Conservation (phyloP, 495 filamentous ascomycete species). For the Neurospora intermedia region DNA sequence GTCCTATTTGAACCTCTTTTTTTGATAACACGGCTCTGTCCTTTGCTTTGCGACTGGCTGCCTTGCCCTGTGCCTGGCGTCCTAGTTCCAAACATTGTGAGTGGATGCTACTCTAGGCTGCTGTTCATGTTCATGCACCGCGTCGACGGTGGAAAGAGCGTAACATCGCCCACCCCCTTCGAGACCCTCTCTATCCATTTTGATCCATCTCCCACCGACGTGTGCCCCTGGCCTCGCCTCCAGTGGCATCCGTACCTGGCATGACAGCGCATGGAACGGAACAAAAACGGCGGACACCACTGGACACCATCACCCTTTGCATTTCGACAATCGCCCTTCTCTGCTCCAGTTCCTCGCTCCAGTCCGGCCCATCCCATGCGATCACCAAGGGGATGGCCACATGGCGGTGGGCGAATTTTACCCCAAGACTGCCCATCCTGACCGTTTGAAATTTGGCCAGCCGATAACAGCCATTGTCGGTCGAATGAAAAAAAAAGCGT, state of each 20-base stretch:
- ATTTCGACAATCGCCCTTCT: background rate
- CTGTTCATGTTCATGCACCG: background rate
- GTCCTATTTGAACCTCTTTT: background rate
- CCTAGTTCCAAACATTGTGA: background rate
- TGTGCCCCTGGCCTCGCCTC: background rate
- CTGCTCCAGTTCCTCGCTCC: background rate
- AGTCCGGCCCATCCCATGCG: background rate
- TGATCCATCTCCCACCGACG: background rate
- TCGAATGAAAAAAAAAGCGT: background rate
- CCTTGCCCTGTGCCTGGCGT: background rate
- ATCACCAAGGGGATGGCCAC: background rate
- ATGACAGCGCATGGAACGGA: background rate
- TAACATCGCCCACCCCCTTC: background rate
- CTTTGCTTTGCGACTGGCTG: background rate
- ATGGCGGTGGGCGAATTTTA: background rate
- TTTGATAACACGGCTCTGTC: background rate
- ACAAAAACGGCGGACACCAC: background rate
- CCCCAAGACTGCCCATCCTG: background rate
- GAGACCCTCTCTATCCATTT: background rate
- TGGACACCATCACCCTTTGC: background rate
- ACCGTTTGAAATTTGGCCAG: background rate
- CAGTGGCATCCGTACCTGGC: background rate
- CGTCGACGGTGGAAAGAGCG: background rate
- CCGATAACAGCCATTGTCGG: background rate
- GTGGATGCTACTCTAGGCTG: background rate